Percentiles rank a stretch among this genome's conserved stretches.
These are phyloP conservation scores for Xylaria castorea DNA, from an alignment of 495 filamentous ascomycete genomes.

Conservation along the genomic window DNA sequence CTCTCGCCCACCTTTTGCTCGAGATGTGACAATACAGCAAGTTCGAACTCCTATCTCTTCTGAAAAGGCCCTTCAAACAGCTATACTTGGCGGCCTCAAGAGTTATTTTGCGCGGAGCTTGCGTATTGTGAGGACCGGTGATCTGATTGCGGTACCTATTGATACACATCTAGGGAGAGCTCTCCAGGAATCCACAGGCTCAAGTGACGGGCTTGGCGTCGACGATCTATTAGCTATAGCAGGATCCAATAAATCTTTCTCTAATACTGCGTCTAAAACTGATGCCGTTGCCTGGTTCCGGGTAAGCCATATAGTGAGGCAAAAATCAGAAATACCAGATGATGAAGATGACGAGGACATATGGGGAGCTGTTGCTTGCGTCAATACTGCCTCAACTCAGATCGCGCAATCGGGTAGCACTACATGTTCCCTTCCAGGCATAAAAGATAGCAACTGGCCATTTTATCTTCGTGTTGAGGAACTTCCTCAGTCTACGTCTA, in stretches of 20 bases:
- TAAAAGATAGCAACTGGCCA: conserved; percentile 77
- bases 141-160: conserved; percentile 84
- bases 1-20: conserved; percentile 80
- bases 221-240: conserved; percentile 66
- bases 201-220: conserved; percentile 65
- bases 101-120: conserved; percentile 80
- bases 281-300: conserved; percentile 89
- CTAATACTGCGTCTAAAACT: conserved; percentile 38
- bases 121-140: conserved; percentile 81
- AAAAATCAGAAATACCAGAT: conserved; percentile 59
- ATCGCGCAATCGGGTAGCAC: conserved; percentile 89
- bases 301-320: conserved; percentile 71
- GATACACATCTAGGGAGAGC: conserved; percentile 81
- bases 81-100: conserved; percentile 82
- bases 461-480: conserved; percentile 82
- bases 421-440: conserved; percentile 75
- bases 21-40: conserved; percentile 89
- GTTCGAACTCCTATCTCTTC: conserved; percentile 87
- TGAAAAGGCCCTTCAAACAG: conserved; percentile 81
- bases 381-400: conserved; percentile 82
- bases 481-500: conserved; percentile 46
- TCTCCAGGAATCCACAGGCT: conserved; percentile 66
- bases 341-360: conserved; percentile 62
- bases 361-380: conserved; percentile 83
- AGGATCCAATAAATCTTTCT: conserved; percentile 37